Evolutionary conservation across 306 rosid species (phyloP).

Genomic region (Citrullus amarus): DNA sequence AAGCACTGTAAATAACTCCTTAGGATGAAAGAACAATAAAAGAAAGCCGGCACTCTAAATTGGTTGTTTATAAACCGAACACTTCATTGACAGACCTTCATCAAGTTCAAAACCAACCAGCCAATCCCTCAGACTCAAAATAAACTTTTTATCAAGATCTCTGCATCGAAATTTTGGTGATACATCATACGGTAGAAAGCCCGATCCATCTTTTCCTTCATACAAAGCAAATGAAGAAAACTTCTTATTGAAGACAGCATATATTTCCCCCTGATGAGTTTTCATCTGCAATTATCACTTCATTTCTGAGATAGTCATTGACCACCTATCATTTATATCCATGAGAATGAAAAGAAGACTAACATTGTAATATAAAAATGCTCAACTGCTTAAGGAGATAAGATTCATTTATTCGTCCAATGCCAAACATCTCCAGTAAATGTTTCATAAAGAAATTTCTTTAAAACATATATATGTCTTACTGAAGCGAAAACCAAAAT

Average conservation of each 20-base stretch:
- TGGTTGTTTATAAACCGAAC: neutral
- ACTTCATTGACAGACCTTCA: conserved; percentile 33
- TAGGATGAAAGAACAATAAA: neutral
- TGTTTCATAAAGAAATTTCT: neutral
- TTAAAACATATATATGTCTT: neutral
- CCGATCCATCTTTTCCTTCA: conserved; percentile 23
- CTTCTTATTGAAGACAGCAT: conserved; percentile 36
- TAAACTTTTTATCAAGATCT: conserved; percentile 22
- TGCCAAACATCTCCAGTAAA: neutral
- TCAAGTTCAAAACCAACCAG: conserved; percentile 20
- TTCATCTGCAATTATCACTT: conserved; percentile 31
- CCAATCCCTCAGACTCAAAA: conserved; percentile 50
- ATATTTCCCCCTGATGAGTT: conserved; percentile 17
- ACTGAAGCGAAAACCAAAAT: neutral
- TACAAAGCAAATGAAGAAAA: conserved; percentile 57
- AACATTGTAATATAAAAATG: neutral
- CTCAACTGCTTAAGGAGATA: neutral
- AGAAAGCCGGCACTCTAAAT: neutral
- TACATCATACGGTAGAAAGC: conserved; percentile 39
- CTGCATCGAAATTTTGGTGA: conserved; percentile 22
- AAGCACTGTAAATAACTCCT: neutral
- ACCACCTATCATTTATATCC: neutral
- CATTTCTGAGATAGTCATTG: neutral
- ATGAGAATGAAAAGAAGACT: neutral
- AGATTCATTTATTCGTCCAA: neutral